Percentiles rank a stretch among this genome's conserved stretches.
phyloP scores from a whole-genome alignment of 148 eudicot genomes.

The Mesembryanthemum crystallinum region DNA sequence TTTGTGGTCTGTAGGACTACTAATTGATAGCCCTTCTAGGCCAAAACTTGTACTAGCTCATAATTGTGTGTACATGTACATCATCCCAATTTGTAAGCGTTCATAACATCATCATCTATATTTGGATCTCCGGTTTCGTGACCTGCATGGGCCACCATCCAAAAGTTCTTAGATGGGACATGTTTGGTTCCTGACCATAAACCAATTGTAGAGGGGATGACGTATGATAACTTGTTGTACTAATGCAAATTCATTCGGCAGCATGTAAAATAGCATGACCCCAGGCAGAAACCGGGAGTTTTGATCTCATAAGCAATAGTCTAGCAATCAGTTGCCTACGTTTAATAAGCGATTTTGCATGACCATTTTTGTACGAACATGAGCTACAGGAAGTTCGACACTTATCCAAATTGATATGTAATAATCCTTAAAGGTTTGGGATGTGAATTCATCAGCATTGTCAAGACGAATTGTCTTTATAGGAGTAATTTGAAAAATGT shows the following conservation, averaged over 20 bases:
- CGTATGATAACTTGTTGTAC: not conserved
- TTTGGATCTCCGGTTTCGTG: no score
- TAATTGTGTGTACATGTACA: no score
- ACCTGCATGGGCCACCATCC: no score
- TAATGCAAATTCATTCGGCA: not conserved
- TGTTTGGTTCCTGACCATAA: no score
- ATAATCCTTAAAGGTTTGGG: slow-evolving; percentile 32
- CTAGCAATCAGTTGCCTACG: not conserved
- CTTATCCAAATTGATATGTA: slow-evolving; percentile 21
- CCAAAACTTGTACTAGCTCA: no score
- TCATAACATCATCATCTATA: no score
- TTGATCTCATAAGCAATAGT: not conserved
- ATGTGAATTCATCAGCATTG: slow-evolving; percentile 6
- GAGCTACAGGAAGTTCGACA: not conserved
- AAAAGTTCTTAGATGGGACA: not conserved
- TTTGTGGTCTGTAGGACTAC: no score
- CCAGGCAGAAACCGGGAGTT: not conserved
- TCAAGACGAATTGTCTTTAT: not conserved
- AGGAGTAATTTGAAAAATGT: not conserved
- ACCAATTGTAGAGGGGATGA: not conserved
- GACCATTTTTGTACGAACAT: slow-evolving; percentile 3
- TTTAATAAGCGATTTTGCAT: not conserved
- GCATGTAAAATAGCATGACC: slow-evolving; percentile 9
- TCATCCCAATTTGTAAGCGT: no score
- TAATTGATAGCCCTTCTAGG: no score